Evolutionary conservation across 2,329 filamentous ascomycete genomes (phyloP), one percentile per base, ranked within the genome.

Genomic region (Aschersonia sp.): DNA sequence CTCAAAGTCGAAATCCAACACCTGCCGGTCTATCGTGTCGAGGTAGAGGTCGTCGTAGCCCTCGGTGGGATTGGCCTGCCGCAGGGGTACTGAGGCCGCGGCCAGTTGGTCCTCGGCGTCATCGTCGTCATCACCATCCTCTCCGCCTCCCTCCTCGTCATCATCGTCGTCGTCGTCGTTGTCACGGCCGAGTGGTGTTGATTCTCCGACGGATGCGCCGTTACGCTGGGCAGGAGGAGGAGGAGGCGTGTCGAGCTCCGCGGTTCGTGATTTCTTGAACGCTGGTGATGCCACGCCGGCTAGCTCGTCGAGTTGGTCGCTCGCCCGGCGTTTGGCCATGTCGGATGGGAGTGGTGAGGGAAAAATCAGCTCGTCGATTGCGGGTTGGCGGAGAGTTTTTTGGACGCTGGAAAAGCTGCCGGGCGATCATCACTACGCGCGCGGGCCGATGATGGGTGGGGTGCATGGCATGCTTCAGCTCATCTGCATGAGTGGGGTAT

Each of bases 1-100:
- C 63, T 98, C 92, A 63, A 98, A 98, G 66, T 98, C 92, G 62
- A 97, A 97, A 66, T 98, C 92, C 49, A 97, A 81, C 44, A 95
- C 82, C 60, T 83, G 80, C 58, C 92, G 86, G 64, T 95, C 81
- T 67, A 98, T 94, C 10, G 92, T 97, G 70, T 98, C 92, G 56
- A 98, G 85, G 64, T 98, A 98, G 31, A 98, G 80, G 63, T 98
- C 90, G 58, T 85, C 83, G 69, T 96, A 98, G 52, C 90, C 90
- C 62, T 85, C 85, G 35, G 85, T 78, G 12, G 90, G 88, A 43
- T 83, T 86, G 45, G 73, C 72, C 63, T 95, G 88, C 54, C 87
- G 79, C 54, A 71, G 70, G 22, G 75, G 71, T n/a, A 67, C 72
- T 41, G 62, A 61, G 35, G 64, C 58, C 30, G 65, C 63, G 5